Percentiles rank a stretch among this genome's conserved stretches.
Conservation (phyloP, 176 grass and related monocot genomes). For the Poa annua region DNA sequence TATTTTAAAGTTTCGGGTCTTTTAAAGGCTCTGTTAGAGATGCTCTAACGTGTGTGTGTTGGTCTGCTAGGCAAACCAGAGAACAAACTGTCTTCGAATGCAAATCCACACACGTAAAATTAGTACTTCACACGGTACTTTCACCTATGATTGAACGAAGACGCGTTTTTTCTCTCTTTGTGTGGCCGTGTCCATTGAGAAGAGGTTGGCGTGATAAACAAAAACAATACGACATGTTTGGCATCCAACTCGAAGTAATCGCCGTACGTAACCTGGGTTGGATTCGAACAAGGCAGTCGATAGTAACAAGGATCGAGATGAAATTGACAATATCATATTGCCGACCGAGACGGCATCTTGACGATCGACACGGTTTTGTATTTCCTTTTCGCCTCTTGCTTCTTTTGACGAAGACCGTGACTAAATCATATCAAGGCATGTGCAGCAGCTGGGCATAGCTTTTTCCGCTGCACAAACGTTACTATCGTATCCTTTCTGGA, state of each 20-base stretch:
- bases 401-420: slow-evolving; percentile 36
- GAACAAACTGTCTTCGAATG: neutral
- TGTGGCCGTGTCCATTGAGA: neutral
- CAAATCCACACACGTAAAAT: neutral
- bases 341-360: neutral
- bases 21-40: too few relatives aligned
- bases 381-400: neutral
- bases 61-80: neutral
- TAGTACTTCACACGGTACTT: neutral
- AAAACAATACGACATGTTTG: neutral
- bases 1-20: too few relatives aligned
- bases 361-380: neutral
- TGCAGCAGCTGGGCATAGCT: slow-evolving; percentile 10
- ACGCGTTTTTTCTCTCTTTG: neutral
- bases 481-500: neutral
- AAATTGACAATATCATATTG: neutral
- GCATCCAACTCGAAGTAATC: neutral
- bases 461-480: neutral
- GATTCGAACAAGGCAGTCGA: neutral
- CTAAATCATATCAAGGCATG: slow-evolving; percentile 43
- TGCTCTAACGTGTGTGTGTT: too few relatives aligned
- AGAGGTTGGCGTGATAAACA: neutral
- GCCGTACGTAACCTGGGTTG: neutral
- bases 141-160: neutral
- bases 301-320: neutral